Base-by-base conservation (phyloP, 768 basidiomycete species). In the Kwoniella dendrophila region DNA sequence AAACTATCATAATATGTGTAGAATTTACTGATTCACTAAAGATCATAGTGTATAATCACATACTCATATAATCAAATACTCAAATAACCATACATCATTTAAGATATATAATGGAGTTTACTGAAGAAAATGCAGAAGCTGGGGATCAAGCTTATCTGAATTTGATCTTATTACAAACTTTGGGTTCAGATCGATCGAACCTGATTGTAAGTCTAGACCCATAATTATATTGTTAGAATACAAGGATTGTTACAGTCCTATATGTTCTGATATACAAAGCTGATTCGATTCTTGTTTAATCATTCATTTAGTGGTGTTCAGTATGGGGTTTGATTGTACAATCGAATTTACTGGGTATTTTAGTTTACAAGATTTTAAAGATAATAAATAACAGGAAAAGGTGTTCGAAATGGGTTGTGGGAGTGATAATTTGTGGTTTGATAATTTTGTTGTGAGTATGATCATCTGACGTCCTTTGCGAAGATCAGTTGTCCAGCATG, bases 131-230 rank as follows among this genome's bases (percentile, higher is more conserved):
- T 34, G 43, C 55, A 20, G 18, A 32, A 32, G 43, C 41, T 22
- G 55, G 55, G 11, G 55, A 56, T 47, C 45, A 56, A 34, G 55
- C 55, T 7, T 56, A 56, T 38, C 16, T 56, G 7, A 29, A 56
- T 47, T 38, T 56, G 18, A 14, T 56, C n/a, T 33, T 56, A 8
- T 47, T 44, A 22, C 55, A 56, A 26, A 41, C 43, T 8, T 47
- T 56, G 27, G 29, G 43, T 12, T 45, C 55, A 30, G 44, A 45
- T 56, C 14, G 30, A 18, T 22, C 6, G 5, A 45, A 12, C 18
- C 26, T 33, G 7, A 33, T 56, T 30, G 55, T 56, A 34, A 32
- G 54, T 33, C 20, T 32, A 22, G 24, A n/a, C n/a, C n/a, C n/a
- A n/a, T n/a, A n/a, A n/a, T n/a, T n/a, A n/a, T n/a, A n/a, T n/a